A percentile compares a stretch with the other conserved stretches of the same genome.
Conservation (phyloP, 768 basidiomycete species). For the Terana coerulea region DNA sequence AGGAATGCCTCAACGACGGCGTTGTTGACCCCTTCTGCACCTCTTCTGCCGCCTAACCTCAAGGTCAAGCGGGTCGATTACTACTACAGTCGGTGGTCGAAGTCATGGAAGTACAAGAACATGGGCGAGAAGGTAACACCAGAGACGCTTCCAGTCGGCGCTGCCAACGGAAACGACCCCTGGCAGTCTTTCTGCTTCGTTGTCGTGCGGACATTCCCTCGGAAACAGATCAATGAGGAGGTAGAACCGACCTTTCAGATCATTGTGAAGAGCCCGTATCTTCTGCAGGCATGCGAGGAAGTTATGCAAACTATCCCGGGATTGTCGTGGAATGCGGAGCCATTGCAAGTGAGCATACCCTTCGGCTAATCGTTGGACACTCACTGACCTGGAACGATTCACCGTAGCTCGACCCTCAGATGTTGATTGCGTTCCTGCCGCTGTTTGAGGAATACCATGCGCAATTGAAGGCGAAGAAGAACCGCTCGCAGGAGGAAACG, state of each 20-base stretch:
- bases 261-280: conserved; percentile 55
- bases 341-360: conserved; percentile 42
- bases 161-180: conserved; percentile 19
- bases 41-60: conserved; percentile 40
- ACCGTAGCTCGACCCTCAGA: conserved; percentile 48
- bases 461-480: conserved; percentile 31
- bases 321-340: conserved; percentile 56
- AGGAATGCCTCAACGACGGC: conserved; percentile 8
- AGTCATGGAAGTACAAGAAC: conserved; percentile 58
- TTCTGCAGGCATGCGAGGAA: conserved; percentile 54
- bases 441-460: conserved; percentile 43
- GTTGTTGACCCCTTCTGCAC: conserved; percentile 20
- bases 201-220: conserved; percentile 48
- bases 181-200: conserved; percentile 61
- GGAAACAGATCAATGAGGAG: conserved; percentile 26
- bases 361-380: neutral
- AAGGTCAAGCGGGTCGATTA: conserved; percentile 61
- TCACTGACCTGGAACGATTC: neutral
- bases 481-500: conserved; percentile 36
- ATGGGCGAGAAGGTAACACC: conserved; percentile 50
- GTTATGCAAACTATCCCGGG: conserved; percentile 54
- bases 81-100: conserved; percentile 55
- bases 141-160: conserved; percentile 40
- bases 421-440: conserved; percentile 50
- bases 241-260: conserved; percentile 46